Base-by-base conservation (phyloP, 2,329 filamentous ascomycete species). In the Ascochyta koolunga region DNA sequence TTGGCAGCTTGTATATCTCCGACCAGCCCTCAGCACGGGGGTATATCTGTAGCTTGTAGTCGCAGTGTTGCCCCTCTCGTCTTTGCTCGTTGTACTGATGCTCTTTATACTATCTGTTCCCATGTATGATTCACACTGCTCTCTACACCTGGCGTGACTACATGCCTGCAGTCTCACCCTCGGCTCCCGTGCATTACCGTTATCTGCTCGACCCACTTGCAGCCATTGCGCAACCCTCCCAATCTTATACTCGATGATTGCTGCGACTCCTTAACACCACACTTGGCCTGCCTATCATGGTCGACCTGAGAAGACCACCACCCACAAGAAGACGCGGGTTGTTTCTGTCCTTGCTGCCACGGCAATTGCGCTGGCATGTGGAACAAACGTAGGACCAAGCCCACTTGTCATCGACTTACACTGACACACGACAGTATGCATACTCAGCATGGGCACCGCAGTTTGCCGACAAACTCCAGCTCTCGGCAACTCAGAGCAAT, bases 401-500 rank as follows among this genome's bases (percentile, higher is more conserved):
- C 29, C 25, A n/a, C 16, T 6, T 29, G 19, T 10, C 40, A 36
- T 38, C 11, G 15, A 33, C 32, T n/a, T 21, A 44, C 54, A 47
- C 69, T 79, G 54, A 74, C 56, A 44, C 31, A 11, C 45, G 33
- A 43, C 70, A 97, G 91, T 98, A 99, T 85, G 93, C 93, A 71
- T 99, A 97, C 77, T 97, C 92, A 50, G 93, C 93, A 76, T 99
- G 95, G 93, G 92, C 91, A 13, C 95, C 95, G 18, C 93, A 97
- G 77, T 97, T 97, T 71, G 92, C 93, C 43, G 88, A 96, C 68
- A 87, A 85, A 65, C 82, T 99, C 66, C 87, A 89, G 71, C 85
- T 98, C 57, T 92, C 92, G 13, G 89, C 95, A n/a, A 98, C 93
- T 2, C 83, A 97, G 75, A 92, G 86, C 76, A 98, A 99, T 76